These are phyloP conservation scores for Maudiozyma turicensis DNA, from an alignment of 805 yeast genomes.

Conservation along the genomic window DNA sequence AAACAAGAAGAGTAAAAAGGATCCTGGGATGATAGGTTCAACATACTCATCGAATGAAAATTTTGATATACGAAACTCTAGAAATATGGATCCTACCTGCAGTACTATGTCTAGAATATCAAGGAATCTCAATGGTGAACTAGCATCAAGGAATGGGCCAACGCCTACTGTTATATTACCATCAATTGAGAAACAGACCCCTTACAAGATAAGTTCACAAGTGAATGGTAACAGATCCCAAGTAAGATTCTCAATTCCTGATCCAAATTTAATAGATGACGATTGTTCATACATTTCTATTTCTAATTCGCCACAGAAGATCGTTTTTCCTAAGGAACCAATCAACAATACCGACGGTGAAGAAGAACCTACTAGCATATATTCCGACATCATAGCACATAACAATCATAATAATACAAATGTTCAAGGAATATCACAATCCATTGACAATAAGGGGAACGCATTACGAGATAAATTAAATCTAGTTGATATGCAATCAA, in stretches of 20 bases:
- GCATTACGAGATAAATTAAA: slow-evolving; percentile 7
- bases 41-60: no score
- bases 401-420: neutral
- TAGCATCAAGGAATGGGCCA: no score
- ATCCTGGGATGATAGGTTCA: no score
- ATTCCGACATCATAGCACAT: neutral
- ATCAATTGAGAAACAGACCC: neutral
- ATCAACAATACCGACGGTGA: neutral
- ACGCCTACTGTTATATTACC: neutral
- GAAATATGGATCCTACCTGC: no score
- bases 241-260: slow-evolving; percentile 27
- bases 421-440: neutral
- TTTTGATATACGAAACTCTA: no score
- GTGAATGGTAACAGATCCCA: slow-evolving; percentile 14
- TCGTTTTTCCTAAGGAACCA: slow-evolving; percentile 21
- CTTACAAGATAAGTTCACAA: slow-evolving; percentile 1
- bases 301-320: slow-evolving; percentile 20
- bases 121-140: no score
- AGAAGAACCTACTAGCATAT: neutral
- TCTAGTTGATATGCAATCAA: slow-evolving; percentile 21
- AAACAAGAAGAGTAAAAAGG: no score
- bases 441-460: neutral
- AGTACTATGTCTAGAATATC: no score
- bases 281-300: slow-evolving; percentile 1
- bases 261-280: slow-evolving; percentile 2